These are phyloP conservation scores for Rhizophora apiculata DNA, from an alignment of 345 rosid species.

Conservation along the genomic window DNA sequence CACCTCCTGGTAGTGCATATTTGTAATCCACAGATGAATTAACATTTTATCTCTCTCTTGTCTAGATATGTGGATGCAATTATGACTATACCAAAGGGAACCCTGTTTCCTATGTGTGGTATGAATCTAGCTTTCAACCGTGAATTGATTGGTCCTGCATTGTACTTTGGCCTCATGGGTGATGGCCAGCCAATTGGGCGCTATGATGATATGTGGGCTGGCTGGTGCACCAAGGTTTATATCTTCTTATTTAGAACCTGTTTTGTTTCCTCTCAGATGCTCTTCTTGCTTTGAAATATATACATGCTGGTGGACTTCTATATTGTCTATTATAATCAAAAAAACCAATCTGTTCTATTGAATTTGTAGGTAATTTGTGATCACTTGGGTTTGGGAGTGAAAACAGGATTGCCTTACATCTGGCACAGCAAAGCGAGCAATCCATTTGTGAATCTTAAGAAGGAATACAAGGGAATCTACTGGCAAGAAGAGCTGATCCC, in stretches of 20 bases:
- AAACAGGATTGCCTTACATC: neutral
- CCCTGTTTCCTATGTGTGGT: constrained; percentile 84
- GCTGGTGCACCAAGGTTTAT: constrained; percentile 69
- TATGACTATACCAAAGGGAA: constrained; percentile 81
- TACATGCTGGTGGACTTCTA: too few species aligned
- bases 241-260: neutral
- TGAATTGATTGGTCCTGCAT: constrained; percentile 74
- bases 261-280: neutral
- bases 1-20: neutral
- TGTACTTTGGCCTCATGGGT: constrained; percentile 91
- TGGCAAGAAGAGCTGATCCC: constrained; percentile 11
- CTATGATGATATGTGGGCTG: constrained; percentile 92
- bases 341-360: too few species aligned
- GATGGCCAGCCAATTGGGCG: constrained; percentile 87
- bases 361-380: neutral
- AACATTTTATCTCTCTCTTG: neutral
- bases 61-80: constrained; percentile 75
- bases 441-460: constrained; percentile 8
- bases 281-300: neutral
- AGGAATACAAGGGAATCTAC: neutral
- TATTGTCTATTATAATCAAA: too few species aligned
- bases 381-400: constrained; percentile 2
- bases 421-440: constrained; percentile 9
- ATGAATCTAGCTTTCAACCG: constrained; percentile 83
- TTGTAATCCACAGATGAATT: neutral